Conservation (phyloP, 2,329 filamentous ascomycete species). For the Plenodomus lindquistii region DNA sequence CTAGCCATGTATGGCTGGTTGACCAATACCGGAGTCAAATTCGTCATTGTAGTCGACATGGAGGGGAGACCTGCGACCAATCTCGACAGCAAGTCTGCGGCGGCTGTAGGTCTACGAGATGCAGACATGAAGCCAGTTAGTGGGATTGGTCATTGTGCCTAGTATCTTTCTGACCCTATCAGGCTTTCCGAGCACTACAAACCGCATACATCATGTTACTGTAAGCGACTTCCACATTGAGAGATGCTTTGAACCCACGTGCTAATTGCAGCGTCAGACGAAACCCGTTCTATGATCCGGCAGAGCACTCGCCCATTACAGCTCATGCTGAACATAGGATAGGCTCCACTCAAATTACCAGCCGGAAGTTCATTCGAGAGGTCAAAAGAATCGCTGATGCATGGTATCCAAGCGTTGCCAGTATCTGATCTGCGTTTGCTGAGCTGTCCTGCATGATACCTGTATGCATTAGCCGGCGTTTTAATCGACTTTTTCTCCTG, state of each 20-base stretch:
- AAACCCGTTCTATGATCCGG: constrained; percentile 93
- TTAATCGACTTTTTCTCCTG: not conserved
- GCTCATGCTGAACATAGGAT: constrained; percentile 51
- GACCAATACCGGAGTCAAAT: constrained; percentile 91
- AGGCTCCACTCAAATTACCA: constrained; percentile 71
- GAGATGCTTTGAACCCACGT: not conserved
- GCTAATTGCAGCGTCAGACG: constrained; percentile 56
- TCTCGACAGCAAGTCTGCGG: constrained; percentile 38
- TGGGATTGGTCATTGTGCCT: constrained; percentile 5
- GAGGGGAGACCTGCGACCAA: constrained; percentile 63
- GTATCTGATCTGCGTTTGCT: constrained; percentile 50
- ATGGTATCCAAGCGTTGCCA: constrained; percentile 76
- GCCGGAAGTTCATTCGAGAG: constrained; percentile 77
- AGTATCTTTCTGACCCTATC: constrained; percentile 6
- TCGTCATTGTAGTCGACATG: constrained; percentile 91
- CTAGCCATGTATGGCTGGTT: constrained; percentile 94
- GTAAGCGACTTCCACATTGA: constrained; percentile 65
- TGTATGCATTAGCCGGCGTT: constrained; percentile 35
- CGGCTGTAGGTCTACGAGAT: constrained; percentile 72
- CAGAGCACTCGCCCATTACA: constrained; percentile 71
- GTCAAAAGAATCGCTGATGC: constrained; percentile 82
- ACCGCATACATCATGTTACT: constrained; percentile 86
- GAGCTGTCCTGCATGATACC: constrained; percentile 18
- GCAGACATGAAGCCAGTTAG: constrained; percentile 82
- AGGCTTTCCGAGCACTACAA: constrained; percentile 90